Evolutionary conservation across 345 rosid species (phyloP).

Genomic region (Lenwebbia sp.): DNA sequence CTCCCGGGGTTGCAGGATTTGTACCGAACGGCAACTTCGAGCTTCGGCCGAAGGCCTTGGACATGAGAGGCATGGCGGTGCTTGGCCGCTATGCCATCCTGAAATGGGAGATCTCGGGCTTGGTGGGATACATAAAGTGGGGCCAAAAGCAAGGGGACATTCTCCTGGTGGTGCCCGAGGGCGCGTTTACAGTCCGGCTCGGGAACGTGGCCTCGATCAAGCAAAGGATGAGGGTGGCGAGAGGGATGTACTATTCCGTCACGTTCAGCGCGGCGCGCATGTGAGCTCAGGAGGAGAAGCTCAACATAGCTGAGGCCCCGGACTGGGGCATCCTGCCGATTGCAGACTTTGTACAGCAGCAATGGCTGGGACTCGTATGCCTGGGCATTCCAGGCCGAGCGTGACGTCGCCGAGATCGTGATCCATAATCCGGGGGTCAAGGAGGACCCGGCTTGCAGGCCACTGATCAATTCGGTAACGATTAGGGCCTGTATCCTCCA

Average conservation of each 20-base stretch:
- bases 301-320: slow-evolving; percentile 64
- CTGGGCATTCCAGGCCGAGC: slow-evolving; percentile 53
- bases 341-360: slow-evolving; percentile 72
- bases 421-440: slow-evolving; percentile 82
- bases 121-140: slow-evolving; percentile 70
- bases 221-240: slow-evolving; percentile 35
- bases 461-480: slow-evolving; percentile 63
- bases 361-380: slow-evolving; percentile 74
- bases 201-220: slow-evolving; percentile 86
- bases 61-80: slow-evolving; percentile 64
- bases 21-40: slow-evolving; percentile 77
- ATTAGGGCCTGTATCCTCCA: slow-evolving; percentile 54
- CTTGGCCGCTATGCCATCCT: slow-evolving; percentile 39
- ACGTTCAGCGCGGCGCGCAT: too few relatives aligned
- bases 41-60: slow-evolving; percentile 33
- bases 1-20: slow-evolving; percentile 27
- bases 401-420: slow-evolving; percentile 22
- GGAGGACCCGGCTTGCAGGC: slow-evolving; percentile 84
- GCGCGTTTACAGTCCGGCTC: slow-evolving; percentile 64
- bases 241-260: slow-evolving; percentile 46
- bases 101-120: slow-evolving; percentile 64
- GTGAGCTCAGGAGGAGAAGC: slow-evolving; percentile 67
- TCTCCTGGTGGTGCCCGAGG: slow-evolving; percentile 77
- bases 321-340: slow-evolving; percentile 59
- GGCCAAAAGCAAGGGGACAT: slow-evolving; percentile 95